Base-by-base conservation (phyloP, 441 rosid genomes). In the Croton setiger region DNA sequence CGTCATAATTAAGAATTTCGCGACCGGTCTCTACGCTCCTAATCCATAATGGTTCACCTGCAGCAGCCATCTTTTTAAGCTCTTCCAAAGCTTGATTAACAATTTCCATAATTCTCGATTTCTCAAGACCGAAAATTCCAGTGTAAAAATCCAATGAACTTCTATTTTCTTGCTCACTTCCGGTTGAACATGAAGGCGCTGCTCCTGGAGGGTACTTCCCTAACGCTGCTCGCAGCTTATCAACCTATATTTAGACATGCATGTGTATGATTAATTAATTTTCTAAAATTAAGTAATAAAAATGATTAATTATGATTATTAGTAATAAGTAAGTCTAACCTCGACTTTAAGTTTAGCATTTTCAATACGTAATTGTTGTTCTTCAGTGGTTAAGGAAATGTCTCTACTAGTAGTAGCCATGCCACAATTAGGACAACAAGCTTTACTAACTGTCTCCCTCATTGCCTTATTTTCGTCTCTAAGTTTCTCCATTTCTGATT, bases 1-100 rank as follows among this genome's bases (percentile, higher is more conserved):
- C 97, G 6, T 94, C 99, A 33, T 94, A 94, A 74, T 94, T 94
- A 27, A 92, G 96, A 69, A 94, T 94, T 72, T 94, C 97, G 0
- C 98, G 88, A 36, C 94, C 91, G 0, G 98, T 90, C 84, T 94
- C 99, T 1, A 94, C 79, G 68, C 99, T 92, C 53, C 88, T 83
- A 69, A 94, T 74, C 99, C 99, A 94, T 7, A 94, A 79, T 4
- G 99, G 98, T 35, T 87, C 88, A 2, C 77, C 79, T 0, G 89
- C 87, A 9, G 87, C 78, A 39, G 97, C 98, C 99, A 94, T 94
- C 76, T 78, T 85, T 56, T 78, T 79, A 55, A 94, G 82, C 80
- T 94, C 98, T 73, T 86, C 92, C 83, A 80, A 78, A 53, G 94
- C 97, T 76, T 89, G 90, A 75, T 82, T 86, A n/a, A 78, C 94